Base-by-base conservation (phyloP, 352 stramenopile genomes). In the Pythium dissotocum region DNA sequence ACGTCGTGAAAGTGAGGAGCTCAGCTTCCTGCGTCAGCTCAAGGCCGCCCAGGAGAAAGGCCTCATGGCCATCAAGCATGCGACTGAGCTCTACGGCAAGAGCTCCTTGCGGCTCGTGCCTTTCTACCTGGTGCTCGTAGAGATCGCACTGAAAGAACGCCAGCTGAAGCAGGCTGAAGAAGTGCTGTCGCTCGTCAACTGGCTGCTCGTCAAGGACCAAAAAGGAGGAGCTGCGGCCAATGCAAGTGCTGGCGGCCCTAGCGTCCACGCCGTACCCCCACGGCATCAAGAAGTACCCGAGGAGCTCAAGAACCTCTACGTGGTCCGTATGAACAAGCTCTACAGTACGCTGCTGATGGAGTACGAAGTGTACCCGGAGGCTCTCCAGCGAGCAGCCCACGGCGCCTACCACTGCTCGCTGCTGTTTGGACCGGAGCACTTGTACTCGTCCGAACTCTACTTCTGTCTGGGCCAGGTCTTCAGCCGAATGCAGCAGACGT, bases 401-500 rank as follows among this genome's bases (percentile, higher is more conserved):
- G 84, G 84, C 42, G 79, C 80, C 16, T 91, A 93, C 65, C 84
- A 93, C 61, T 87, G 79, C 59, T 83, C 82, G 46, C 70, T 90
- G 10, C 70, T 90, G 2, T 89, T 91, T 46, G 85, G 85, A 0
- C 85, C 85, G 24, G 82, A 93, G 57, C 80, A 93, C 42, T 59
- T 93, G 48, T 87, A 88, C 67, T 90, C 82, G 12, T 88, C 82
- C 2, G 80, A 89, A 72, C 70, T 93, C 26, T 93, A 90, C 83
- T 93, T 83, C 56, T 87, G 75, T 14, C 75, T 93, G 18, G 84
- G 84, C 8, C 65, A 79, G n/a, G 79, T 78, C 61, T 93, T 93
- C 65, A 72, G 42, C 42, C 58, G 58, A 58, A 81, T 36, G 35
- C 72, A 82, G 69, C 66, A 71, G 26, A 67, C 77, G 26, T 32